A percentile compares a stretch with the other conserved stretches of the same genome.
phyloP scores from a whole-genome alignment of 2,329 filamentous ascomycete genomes.

The Aureobasidium sp. region DNA sequence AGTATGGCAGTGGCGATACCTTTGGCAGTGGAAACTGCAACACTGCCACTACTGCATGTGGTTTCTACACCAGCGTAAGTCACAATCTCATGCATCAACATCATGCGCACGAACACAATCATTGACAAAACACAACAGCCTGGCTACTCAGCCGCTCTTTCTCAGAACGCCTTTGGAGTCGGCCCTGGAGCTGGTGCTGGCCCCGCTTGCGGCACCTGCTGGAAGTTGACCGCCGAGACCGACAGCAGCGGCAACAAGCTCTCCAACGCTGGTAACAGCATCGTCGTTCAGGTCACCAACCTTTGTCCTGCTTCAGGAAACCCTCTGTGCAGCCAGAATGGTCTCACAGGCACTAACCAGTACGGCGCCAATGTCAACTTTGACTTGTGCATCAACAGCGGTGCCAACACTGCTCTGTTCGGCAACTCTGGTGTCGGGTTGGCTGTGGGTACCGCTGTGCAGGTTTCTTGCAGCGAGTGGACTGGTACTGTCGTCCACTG shows the following conservation, averaged over 20 bases:
- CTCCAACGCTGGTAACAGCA: slow-evolving; percentile 27
- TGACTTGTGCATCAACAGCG: slow-evolving; percentile 35
- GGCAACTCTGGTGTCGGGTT: slow-evolving; percentile 25
- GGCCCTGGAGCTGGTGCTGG: slow-evolving; percentile 32
- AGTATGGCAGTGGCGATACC: slow-evolving; percentile 30
- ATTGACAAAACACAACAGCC: slow-evolving; percentile 10
- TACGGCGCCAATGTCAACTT: slow-evolving; percentile 37
- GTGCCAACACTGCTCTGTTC: slow-evolving; percentile 33
- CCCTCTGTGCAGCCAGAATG: slow-evolving; percentile 31
- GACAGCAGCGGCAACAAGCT: slow-evolving; percentile 26
- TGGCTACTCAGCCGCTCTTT: slow-evolving; percentile 33
- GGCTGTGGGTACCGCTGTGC: slow-evolving; percentile 28
- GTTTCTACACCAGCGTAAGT: slow-evolving; percentile 25
- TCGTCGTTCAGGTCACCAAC: slow-evolving; percentile 36
- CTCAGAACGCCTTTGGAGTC: slow-evolving; percentile 34
- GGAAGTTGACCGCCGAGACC: slow-evolving; percentile 30
- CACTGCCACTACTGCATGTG: slow-evolving; percentile 31
- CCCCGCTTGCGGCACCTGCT: slow-evolving; percentile 36
- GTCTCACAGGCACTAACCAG: slow-evolving; percentile 29
- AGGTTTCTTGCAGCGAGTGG: slow-evolving; percentile 25
- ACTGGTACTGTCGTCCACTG: slow-evolving; percentile 19
- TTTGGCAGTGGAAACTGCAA: slow-evolving; percentile 31
- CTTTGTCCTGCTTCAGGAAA: slow-evolving; percentile 35
- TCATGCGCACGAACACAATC: neutral
- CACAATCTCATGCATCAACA: neutral